phyloP scores from a whole-genome alignment of 179 eudicot species.

The Nepenthes alata region DNA sequence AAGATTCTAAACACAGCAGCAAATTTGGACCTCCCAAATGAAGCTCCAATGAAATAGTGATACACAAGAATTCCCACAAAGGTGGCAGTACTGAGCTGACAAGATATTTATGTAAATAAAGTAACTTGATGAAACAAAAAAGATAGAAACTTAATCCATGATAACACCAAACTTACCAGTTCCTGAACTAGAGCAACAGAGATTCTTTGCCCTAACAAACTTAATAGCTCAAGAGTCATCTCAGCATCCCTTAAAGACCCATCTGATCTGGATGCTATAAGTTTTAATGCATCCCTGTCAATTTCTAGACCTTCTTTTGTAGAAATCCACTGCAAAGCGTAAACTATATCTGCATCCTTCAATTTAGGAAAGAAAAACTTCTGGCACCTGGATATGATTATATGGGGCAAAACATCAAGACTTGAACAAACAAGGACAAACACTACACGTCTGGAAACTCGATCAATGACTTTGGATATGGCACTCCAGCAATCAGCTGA shows the following conservation, averaged over 20 bases:
- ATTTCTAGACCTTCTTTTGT: constrained; percentile 72
- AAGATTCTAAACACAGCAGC: no score
- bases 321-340: constrained; percentile 67
- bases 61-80: no score
- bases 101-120: not conserved
- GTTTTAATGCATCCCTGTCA: constrained; percentile 71
- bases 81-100: not conserved
- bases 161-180: constrained; percentile 38
- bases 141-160: not conserved
- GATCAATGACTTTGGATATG: constrained; percentile 67
- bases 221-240: constrained; percentile 92
- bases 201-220: constrained; percentile 74
- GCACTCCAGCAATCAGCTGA: constrained; percentile 71
- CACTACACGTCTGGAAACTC: constrained; percentile 72
- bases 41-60: no score
- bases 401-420: constrained; percentile 75
- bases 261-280: constrained; percentile 85
- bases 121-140: not conserved
- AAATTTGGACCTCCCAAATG: no score
- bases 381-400: constrained; percentile 79
- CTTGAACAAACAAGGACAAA: constrained; percentile 72
- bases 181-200: constrained; percentile 80
- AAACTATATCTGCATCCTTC: constrained; percentile 76
- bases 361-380: constrained; percentile 81
- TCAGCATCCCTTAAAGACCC: constrained; percentile 95